phyloP scores from a whole-genome alignment of 495 filamentous ascomycete genomes.

The Jackrogersella multiformis region DNA sequence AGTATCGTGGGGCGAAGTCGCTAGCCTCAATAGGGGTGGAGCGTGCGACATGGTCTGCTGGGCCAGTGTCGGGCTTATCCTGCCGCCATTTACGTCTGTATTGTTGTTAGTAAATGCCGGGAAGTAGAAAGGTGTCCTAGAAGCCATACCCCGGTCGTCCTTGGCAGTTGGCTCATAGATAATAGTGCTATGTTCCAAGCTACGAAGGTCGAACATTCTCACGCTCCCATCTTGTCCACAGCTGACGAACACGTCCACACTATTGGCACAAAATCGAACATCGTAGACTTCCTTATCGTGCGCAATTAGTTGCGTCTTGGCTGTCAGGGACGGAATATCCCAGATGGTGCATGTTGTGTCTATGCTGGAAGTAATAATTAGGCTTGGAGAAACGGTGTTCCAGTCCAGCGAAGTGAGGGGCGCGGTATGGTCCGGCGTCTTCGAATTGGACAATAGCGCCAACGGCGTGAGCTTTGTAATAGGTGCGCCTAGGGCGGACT shows the following conservation, averaged over 20 bases:
- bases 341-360: slow-evolving; percentile 99
- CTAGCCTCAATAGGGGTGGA: slow-evolving; percentile 85
- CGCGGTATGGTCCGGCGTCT: slow-evolving; percentile 97
- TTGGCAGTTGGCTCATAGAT: slow-evolving; percentile 97
- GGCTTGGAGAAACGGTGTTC: slow-evolving; percentile 93
- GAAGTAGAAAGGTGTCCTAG: background rate
- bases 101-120: slow-evolving; percentile 32
- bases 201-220: slow-evolving; percentile 97
- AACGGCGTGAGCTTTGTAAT: slow-evolving; percentile 91
- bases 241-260: slow-evolving; percentile 95
- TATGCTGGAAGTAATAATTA: slow-evolving; percentile 98
- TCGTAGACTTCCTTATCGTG: slow-evolving; percentile 99
- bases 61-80: slow-evolving; percentile 69
- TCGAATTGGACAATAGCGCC: slow-evolving; percentile 94
- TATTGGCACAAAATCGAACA: slow-evolving; percentile 95
- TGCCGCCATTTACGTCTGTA: slow-evolving; percentile 56
- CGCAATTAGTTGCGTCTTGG: slow-evolving; percentile 97
- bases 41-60: slow-evolving; percentile 82
- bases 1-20: slow-evolving; percentile 94
- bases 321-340: slow-evolving; percentile 97
- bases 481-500: slow-evolving; percentile 68
- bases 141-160: slow-evolving; percentile 76
- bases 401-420: slow-evolving; percentile 96
- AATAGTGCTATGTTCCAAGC: slow-evolving; percentile 97
- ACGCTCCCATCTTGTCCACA: slow-evolving; percentile 98